Conservation (phyloP, 2,329 filamentous ascomycete genomes). For the Elsinoe perseae region DNA sequence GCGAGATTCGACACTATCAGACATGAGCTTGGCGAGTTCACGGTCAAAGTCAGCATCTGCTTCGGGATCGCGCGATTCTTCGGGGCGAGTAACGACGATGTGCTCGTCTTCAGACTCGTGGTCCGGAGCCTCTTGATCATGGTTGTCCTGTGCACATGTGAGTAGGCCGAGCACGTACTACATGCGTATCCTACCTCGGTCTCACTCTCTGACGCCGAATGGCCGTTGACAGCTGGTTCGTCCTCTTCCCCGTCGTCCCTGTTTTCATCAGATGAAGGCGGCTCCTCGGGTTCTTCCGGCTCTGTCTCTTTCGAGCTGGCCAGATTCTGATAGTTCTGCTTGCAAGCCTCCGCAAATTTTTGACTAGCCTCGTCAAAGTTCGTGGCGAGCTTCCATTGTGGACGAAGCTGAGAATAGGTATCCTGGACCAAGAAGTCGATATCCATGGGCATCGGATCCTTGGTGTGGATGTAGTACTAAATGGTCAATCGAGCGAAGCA, state of each 20-base stretch:
- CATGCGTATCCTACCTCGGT: conserved; percentile 46
- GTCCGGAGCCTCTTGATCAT: conserved; percentile 37
- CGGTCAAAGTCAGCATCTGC: conserved; percentile 96
- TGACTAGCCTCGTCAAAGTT: conserved; percentile 75
- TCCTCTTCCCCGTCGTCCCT: conserved; percentile 50
- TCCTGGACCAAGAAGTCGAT: conserved; percentile 96
- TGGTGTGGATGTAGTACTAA: conserved; percentile 82
- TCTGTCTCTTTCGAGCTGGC: conserved; percentile 48
- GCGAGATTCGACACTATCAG: conserved; percentile 88
- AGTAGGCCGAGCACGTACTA: conserved; percentile 25
- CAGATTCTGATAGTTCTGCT: conserved; percentile 77
- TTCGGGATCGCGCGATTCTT: conserved; percentile 85
- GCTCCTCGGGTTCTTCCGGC: conserved; percentile 53
- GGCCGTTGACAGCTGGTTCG: conserved; percentile 44
- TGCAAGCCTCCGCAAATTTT: conserved; percentile 78
- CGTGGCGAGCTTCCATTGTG: conserved; percentile 76
- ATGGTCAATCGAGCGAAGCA: conserved; percentile 29
- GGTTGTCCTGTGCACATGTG: conserved; percentile 32
- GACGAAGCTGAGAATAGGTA: conserved; percentile 73
- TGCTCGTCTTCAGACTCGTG: conserved; percentile 67
- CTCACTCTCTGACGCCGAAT: conserved; percentile 55
- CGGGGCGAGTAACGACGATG: conserved; percentile 83
- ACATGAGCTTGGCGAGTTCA: conserved; percentile 97
- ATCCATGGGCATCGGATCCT: conserved; percentile 87
- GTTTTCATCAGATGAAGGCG: conserved; percentile 64